Conservation (phyloP, 495 filamentous ascomycete species). For the Mycothermus thermophilus region DNA sequence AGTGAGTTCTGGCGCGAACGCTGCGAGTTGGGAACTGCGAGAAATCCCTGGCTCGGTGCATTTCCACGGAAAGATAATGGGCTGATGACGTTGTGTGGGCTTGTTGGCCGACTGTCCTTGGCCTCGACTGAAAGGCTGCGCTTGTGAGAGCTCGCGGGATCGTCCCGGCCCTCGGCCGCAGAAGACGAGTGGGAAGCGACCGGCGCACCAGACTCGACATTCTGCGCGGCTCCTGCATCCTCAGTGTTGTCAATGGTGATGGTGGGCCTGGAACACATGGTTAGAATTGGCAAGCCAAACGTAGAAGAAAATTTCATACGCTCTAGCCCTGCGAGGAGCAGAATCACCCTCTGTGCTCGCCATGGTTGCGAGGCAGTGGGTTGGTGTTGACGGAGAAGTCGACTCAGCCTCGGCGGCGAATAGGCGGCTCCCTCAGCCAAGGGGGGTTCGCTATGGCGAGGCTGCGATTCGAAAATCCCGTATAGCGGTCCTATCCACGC, state of each 20-base stretch:
- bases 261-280: conserved; percentile 36
- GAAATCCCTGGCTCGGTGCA: conserved; percentile 31
- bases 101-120: conserved; percentile 67
- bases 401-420: conserved; percentile 8
- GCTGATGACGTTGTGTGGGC: conserved; percentile 78
- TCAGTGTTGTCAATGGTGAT: conserved; percentile 67
- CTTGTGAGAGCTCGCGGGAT: conserved; percentile 32
- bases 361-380: conserved; percentile 15
- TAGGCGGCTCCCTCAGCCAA: conserved; percentile 1
- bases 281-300: conserved; percentile 6
- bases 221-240: too few species aligned
- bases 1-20: conserved; percentile 41
- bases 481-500: too few species aligned
- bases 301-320: conserved; percentile 13
- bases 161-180: conserved; percentile 28
- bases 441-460: conserved; percentile 4
- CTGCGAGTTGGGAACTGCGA: conserved; percentile 35
- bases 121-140: conserved; percentile 39
- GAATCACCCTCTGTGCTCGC: conserved; percentile 8
- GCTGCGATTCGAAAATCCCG: too few species aligned
- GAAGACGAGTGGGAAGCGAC: conserved; percentile 26
- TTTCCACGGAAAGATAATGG: conserved; percentile 37
- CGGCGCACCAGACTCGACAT: conserved; percentile 6
- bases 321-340: conserved; percentile 14
- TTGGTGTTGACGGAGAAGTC: conserved; percentile 9